phyloP scores from a whole-genome alignment of 225 moss, liverwort and hornwort genomes.

The Bryoerythrophyllum caledonicum region DNA sequence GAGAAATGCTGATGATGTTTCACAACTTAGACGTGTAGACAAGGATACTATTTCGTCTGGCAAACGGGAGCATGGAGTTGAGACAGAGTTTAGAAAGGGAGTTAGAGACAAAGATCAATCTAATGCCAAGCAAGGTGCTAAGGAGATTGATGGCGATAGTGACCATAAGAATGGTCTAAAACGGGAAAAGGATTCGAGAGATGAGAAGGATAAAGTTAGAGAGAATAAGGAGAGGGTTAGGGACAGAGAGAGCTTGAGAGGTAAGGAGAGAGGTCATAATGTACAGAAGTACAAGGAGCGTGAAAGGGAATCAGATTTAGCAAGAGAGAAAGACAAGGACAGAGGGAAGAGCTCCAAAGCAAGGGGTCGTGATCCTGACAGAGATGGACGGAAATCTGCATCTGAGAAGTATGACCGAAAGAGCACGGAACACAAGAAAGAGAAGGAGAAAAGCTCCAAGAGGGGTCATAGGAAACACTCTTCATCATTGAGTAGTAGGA shows the following conservation, averaged over 20 bases:
- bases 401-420: slow-evolving; percentile 63
- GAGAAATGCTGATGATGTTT: slow-evolving; percentile 40
- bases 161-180: slow-evolving; percentile 48
- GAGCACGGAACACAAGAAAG: slow-evolving; percentile 59
- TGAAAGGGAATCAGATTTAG: slow-evolving; percentile 55
- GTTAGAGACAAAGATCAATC: slow-evolving; percentile 24
- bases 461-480: slow-evolving; percentile 61
- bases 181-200: slow-evolving; percentile 40
- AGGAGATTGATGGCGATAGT: slow-evolving; percentile 39
- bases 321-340: slow-evolving; percentile 63
- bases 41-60: slow-evolving; percentile 31
- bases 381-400: slow-evolving; percentile 62
- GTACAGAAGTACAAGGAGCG: slow-evolving; percentile 72
- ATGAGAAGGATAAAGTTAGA: slow-evolving; percentile 44
- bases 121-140: slow-evolving; percentile 37
- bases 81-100: slow-evolving; percentile 29
- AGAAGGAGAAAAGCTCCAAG: slow-evolving; percentile 50
- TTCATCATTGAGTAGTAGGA: slow-evolving; percentile 77
- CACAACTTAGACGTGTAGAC: slow-evolving; percentile 31
- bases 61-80: slow-evolving; percentile 42
- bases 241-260: slow-evolving; percentile 57
- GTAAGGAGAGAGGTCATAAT: slow-evolving; percentile 47
- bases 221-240: slow-evolving; percentile 52
- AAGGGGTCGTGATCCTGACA: slow-evolving; percentile 62
- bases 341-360: slow-evolving; percentile 49